Evolutionary conservation across 2,329 filamentous ascomycete genomes (phyloP), one percentile per base, ranked within the genome.

Genomic region (Beauveria bassiana): DNA sequence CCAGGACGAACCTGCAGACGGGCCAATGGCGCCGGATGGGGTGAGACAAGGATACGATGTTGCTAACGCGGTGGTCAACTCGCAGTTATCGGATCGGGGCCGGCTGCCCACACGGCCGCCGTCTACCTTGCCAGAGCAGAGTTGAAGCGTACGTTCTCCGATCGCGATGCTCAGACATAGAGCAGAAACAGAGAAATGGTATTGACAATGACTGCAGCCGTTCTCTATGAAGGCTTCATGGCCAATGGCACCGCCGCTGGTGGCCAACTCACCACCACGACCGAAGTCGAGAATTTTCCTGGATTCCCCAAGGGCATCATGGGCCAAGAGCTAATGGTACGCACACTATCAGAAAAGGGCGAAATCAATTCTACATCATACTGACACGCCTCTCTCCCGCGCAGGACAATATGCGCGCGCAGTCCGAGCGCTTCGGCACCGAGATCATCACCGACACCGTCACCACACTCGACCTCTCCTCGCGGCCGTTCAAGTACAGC

Each of bases 271-370:
- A 99, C 96, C 61, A 99, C 96, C 28, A 99, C 95, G 61, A 98
- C 96, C 70, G 96, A 99, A 68, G 87, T 99, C 63, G 95, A 99
- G 81, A 99, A 99, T 84, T 99, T 89, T 78, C 95, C 95, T 28
- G 95, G 95, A 53, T 99, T 98, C 79, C 89, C 90, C 70, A 85
- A 90, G 69, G 90, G 88, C 65, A 92, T 99, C 74, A 89, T 91
- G 77, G 95, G 95, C 67, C 78, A 84, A 61, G 88, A 91, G 71
- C 81, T 99, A 67, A 99, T 99, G 95, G 84, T 86, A 66, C 61
- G 80, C 70, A 42, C 49, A 42, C 49, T 31, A 28, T 12, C n/a
- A 28, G 24, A 28, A 14, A n/a, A 16, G 38, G 1, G 47, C 18
- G 20, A 12, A 45, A 5, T n/a, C 43, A 20, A 51, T 6, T 38